Conservation (phyloP, 139 green algal species). For the Chlamydomonas applanata region DNA sequence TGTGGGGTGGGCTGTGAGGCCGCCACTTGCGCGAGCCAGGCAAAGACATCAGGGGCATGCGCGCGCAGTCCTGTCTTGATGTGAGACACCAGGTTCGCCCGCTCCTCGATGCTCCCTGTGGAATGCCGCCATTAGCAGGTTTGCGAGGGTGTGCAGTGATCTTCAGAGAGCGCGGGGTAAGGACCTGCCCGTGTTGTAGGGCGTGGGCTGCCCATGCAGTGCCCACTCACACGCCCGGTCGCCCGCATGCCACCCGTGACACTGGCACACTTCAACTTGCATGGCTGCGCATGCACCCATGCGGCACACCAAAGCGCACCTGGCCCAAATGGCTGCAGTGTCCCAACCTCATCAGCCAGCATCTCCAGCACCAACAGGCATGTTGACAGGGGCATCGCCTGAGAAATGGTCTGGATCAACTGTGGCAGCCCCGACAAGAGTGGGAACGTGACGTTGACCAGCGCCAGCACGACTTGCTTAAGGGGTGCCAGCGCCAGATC, state of each 20-base stretch:
- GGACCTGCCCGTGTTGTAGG: too few relatives aligned
- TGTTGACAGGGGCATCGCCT: neutral
- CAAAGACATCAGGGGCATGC: neutral
- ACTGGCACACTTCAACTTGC: too few relatives aligned
- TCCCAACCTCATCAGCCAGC: slow-evolving; percentile 16
- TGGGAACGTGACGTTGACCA: neutral
- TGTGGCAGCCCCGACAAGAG: neutral
- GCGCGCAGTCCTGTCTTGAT: neutral
- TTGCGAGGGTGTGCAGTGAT: too few relatives aligned
- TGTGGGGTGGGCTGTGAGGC: neutral
- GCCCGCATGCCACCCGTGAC: neutral
- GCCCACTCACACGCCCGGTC: neutral
- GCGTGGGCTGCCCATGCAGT: too few relatives aligned
- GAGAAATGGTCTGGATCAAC: neutral
- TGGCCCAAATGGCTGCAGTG: slow-evolving; percentile 1
- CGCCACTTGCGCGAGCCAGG: slow-evolving; percentile 1
- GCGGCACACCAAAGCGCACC: neutral
- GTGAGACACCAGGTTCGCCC: neutral
- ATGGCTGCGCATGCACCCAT: neutral
- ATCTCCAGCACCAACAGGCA: slow-evolving; percentile 1
- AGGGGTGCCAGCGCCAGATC: neutral
- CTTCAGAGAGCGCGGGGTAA: too few relatives aligned
- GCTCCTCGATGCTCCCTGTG: slow-evolving; percentile 5
- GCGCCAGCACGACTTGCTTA: slow-evolving; percentile 17
- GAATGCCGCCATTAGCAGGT: too few relatives aligned